These are phyloP conservation scores for Rhizophagus clarus DNA, from an alignment of 192 early-diverging fungal genomes.

Conservation along the genomic window DNA sequence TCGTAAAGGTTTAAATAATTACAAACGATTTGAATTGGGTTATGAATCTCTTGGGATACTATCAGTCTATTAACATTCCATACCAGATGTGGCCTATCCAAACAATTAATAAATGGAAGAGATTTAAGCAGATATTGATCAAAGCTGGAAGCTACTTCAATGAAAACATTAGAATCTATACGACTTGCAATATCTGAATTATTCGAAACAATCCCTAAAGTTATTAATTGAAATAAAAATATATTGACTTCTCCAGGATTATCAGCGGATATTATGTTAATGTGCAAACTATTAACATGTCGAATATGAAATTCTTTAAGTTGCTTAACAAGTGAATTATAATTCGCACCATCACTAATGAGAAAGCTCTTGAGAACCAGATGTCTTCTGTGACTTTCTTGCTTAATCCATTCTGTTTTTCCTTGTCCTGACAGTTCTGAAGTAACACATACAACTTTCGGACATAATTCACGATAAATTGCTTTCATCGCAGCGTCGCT, in stretches of 20 bases:
- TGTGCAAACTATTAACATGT: slow-evolving; percentile 1
- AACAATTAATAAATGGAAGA: slow-evolving; percentile 13
- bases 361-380: slow-evolving; percentile 15
- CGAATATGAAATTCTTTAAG: background rate
- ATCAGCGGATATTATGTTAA: slow-evolving; percentile 28
- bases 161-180: background rate
- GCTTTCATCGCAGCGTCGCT: background rate
- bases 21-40: slow-evolving; percentile 28
- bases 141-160: slow-evolving; percentile 31
- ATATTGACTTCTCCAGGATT: slow-evolving; percentile 31
- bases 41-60: slow-evolving; percentile 8
- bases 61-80: slow-evolving; percentile 30
- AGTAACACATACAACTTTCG: slow-evolving; percentile 21
- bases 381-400: background rate
- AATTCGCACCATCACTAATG: slow-evolving; percentile 15
- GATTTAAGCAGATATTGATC: slow-evolving; percentile 28
- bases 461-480: slow-evolving; percentile 23
- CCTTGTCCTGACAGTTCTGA: slow-evolving; percentile 30
- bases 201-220: slow-evolving; percentile 27
- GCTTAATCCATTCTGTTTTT: slow-evolving; percentile 33
- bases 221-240: slow-evolving; percentile 35
- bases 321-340: slow-evolving; percentile 1
- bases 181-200: slow-evolving; percentile 19
- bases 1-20: slow-evolving; percentile 12
- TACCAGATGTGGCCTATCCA: background rate